A percentile compares a stretch with the other conserved stretches of the same genome.
Conservation (phyloP, 352 stramenopile species). For the Pythium myriotylum region DNA sequence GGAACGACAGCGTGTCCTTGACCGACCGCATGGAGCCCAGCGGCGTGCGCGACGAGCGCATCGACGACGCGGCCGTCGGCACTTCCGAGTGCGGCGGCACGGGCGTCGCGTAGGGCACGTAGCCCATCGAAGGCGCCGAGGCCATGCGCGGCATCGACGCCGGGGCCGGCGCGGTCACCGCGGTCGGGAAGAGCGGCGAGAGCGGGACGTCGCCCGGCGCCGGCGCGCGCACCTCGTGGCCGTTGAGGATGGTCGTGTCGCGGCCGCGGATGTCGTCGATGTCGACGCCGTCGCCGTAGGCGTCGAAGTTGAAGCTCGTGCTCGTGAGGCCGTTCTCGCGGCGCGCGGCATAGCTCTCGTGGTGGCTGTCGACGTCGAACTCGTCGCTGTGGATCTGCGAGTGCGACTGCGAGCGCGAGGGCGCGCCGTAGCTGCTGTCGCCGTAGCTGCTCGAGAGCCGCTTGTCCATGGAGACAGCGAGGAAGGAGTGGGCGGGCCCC, state of each 20-base stretch:
- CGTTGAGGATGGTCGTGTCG: conserved; percentile 3
- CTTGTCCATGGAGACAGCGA: conserved; percentile 9
- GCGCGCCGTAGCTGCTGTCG: neutral
- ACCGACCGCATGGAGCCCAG: conserved; percentile 16
- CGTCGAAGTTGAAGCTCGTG: conserved; percentile 30
- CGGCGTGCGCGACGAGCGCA: conserved; percentile 6
- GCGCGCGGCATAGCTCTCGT: conserved; percentile 3
- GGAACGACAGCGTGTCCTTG: conserved; percentile 38
- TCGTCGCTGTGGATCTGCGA: conserved; percentile 2
- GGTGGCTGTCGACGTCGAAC: neutral
- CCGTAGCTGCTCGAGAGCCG: conserved; percentile 8
- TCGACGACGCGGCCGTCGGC: conserved; percentile 17
- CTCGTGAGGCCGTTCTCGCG: conserved; percentile 21
- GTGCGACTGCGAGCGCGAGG: conserved; percentile 8
- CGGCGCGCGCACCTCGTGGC: too few relatives aligned
- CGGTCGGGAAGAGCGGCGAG: conserved; percentile 22
- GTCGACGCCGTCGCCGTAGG: conserved; percentile 27
- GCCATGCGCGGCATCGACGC: conserved; percentile 10
- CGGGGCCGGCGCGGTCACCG: neutral
- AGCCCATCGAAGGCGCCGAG: conserved; percentile 11
- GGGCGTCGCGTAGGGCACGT: neutral
- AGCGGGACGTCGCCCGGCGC: conserved; percentile 8
- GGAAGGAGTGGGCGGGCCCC: neutral
- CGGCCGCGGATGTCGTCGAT: conserved; percentile 29
- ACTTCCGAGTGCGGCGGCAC: conserved; percentile 7